phyloP scores from a whole-genome alignment of 768 basidiomycete genomes.

The Calocera cornea region DNA sequence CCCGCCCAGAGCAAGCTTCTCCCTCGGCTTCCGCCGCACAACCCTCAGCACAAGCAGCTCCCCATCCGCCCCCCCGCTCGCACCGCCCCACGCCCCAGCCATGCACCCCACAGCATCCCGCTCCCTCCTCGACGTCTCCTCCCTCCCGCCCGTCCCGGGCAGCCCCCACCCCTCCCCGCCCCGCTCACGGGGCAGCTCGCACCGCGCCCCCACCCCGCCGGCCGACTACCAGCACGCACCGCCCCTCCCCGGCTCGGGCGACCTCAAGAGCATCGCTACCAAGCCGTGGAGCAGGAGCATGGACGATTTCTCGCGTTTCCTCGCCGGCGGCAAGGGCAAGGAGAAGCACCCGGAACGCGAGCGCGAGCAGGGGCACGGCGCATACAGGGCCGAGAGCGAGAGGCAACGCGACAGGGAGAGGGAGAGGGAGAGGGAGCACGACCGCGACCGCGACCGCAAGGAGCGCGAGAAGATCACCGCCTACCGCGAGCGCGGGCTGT shows the following conservation, averaged over 20 bases:
- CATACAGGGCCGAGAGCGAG: not conserved
- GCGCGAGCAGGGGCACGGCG: not conserved
- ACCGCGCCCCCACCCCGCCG: not conserved
- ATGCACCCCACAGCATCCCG: not conserved
- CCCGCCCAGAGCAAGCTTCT: not conserved
- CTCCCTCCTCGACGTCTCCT: not conserved
- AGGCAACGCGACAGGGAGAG: not conserved
- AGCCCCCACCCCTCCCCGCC: not conserved
- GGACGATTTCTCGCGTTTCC: constrained; percentile 2
- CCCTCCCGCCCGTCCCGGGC: not conserved
- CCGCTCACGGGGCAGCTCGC: not conserved
- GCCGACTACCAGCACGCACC: too few species aligned
- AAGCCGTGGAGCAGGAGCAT: constrained; percentile 2
- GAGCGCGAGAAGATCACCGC: not conserved
- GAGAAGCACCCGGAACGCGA: not conserved
- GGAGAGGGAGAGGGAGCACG: not conserved
- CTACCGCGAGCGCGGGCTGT: not conserved
- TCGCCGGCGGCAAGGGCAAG: not conserved
- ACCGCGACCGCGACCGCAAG: not conserved
- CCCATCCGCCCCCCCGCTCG: not conserved
- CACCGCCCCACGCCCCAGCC: not conserved
- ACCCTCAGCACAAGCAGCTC: not conserved
- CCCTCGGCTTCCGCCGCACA: not conserved
- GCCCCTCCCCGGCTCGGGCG: not conserved
- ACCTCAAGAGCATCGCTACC: not conserved